Percentiles rank a stretch among this genome's conserved stretches.
Evolutionary conservation across 108 stramenopile species (phyloP).

Genomic region (Pseudonitzschia multiseries): DNA sequence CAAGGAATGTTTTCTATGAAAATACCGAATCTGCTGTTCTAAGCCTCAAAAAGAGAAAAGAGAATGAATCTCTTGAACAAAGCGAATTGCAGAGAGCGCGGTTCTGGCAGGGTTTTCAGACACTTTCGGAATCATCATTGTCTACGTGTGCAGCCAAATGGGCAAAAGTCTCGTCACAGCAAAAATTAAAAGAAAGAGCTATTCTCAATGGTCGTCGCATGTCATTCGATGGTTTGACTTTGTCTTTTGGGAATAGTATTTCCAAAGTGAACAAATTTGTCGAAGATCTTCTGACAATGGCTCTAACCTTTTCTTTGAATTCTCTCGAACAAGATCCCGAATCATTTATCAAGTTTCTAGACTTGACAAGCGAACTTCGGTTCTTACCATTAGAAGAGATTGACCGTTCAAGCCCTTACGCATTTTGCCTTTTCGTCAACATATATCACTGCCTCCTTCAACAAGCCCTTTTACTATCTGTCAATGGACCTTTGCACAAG

Average conservation of each 20-base stretch:
- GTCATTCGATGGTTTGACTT: slow-evolving; percentile 55
- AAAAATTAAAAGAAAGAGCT: slow-evolving; percentile 53
- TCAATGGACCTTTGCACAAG: slow-evolving; percentile 75
- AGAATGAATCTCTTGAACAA: slow-evolving; percentile 23
- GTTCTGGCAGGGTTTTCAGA: slow-evolving; percentile 76
- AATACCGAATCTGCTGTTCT: slow-evolving; percentile 47
- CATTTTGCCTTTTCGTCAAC: slow-evolving; percentile 89
- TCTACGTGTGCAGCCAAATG: slow-evolving; percentile 67
- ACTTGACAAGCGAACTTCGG: slow-evolving; percentile 74
- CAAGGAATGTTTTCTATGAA: slow-evolving; percentile 48
- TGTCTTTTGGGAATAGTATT: slow-evolving; percentile 25
- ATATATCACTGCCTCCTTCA: slow-evolving; percentile 91
- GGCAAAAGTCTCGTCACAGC: slow-evolving; percentile 55
- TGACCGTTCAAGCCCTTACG: slow-evolving; percentile 61
- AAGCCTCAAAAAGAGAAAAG: slow-evolving; percentile 19
- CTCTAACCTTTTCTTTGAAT: slow-evolving; percentile 71
- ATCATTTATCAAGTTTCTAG: slow-evolving; percentile 82
- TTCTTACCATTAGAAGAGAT: slow-evolving; percentile 62
- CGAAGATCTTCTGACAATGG: slow-evolving; percentile 55
- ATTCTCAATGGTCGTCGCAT: slow-evolving; percentile 77
- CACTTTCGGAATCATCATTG: slow-evolving; percentile 60
- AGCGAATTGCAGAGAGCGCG: slow-evolving; percentile 48
- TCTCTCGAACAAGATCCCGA: slow-evolving; percentile 60
- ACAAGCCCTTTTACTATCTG: slow-evolving; percentile 88
- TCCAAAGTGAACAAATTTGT: slow-evolving; percentile 38